Evolutionary conservation across 768 basidiomycete species (phyloP).

Genomic region (Fibroporia radiculosa): DNA sequence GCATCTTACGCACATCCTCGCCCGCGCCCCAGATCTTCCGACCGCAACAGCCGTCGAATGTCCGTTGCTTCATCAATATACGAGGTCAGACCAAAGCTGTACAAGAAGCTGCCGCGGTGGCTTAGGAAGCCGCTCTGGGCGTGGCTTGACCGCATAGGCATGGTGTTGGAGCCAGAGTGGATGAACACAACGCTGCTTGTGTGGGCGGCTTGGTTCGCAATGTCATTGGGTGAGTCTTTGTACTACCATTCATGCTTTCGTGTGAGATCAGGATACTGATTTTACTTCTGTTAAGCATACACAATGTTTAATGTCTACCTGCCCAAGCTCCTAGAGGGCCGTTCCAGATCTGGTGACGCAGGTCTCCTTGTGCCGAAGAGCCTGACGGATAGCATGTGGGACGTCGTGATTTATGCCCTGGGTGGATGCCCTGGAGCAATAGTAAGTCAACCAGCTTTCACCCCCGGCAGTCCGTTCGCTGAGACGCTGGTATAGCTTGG

Average conservation of each 20-base stretch:
- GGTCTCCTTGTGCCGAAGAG: constrained; percentile 32
- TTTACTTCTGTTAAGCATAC: constrained; percentile 39
- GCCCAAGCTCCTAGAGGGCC: constrained; percentile 75
- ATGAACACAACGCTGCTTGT: constrained; percentile 66
- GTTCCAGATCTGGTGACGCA: constrained; percentile 20
- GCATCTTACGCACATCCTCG: constrained; percentile 2
- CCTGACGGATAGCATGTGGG: constrained; percentile 64
- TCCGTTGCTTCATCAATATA: constrained; percentile 33
- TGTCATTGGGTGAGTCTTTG: constrained; percentile 60
- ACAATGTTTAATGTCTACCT: constrained; percentile 94
- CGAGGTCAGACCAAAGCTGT: constrained; percentile 33
- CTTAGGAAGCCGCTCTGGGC: constrained; percentile 52
- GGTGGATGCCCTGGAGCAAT: constrained; percentile 82
- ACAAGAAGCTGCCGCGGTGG: constrained; percentile 42
- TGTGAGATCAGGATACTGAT: background rate
- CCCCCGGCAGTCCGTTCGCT: background rate
- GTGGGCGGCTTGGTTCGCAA: constrained; percentile 70
- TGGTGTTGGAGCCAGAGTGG: constrained; percentile 76
- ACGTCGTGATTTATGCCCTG: constrained; percentile 79
- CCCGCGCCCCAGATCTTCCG: background rate
- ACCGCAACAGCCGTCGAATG: constrained; percentile 9
- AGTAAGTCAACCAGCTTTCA: constrained; percentile 33
- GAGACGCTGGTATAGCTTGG: constrained; percentile 50
- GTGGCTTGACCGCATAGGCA: constrained; percentile 59
- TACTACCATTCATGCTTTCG: too few species aligned